Conservation (phyloP, 2,329 filamentous ascomycete species). For the Cercospora berteroae region DNA sequence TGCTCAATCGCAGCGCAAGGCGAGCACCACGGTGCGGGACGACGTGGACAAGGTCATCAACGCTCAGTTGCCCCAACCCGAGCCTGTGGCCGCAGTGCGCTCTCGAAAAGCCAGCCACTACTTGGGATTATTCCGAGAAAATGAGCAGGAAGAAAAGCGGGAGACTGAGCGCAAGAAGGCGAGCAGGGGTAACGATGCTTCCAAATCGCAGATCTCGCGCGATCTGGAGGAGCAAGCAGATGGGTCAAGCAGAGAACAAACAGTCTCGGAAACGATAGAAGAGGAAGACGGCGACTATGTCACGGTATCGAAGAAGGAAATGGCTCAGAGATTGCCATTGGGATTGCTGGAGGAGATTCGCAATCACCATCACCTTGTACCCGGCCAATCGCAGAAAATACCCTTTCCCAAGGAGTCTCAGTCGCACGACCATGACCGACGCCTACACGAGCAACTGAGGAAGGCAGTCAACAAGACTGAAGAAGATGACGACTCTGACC, state of each 20-base stretch:
- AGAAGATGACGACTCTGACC: conserved; percentile 65
- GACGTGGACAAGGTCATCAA: conserved; percentile 62
- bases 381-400: conserved; percentile 42
- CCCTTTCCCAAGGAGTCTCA: conserved; percentile 40
- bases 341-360: conserved; percentile 57
- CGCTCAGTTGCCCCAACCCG: conserved; percentile 59
- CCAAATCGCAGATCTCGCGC: conserved; percentile 20
- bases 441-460: conserved; percentile 16
- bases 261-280: conserved; percentile 34
- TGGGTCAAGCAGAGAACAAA: conserved; percentile 30
- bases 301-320: conserved; percentile 32
- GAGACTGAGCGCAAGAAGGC: conserved; percentile 50
- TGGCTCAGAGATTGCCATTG: conserved; percentile 45
- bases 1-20: conserved; percentile 38
- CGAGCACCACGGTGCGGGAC: conserved; percentile 32
- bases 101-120: conserved; percentile 67
- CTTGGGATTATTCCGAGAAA: conserved; percentile 63
- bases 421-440: conserved; percentile 22
- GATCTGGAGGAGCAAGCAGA: conserved; percentile 16
- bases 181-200: conserved; percentile 32
- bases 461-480: conserved; percentile 44
- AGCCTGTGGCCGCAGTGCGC: conserved; percentile 54
- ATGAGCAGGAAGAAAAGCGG: conserved; percentile 54
- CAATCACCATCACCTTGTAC: conserved; percentile 53
- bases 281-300: conserved; percentile 33